Conservation (phyloP, 2,329 filamentous ascomycete species). For the Colletotrichum incanum region DNA sequence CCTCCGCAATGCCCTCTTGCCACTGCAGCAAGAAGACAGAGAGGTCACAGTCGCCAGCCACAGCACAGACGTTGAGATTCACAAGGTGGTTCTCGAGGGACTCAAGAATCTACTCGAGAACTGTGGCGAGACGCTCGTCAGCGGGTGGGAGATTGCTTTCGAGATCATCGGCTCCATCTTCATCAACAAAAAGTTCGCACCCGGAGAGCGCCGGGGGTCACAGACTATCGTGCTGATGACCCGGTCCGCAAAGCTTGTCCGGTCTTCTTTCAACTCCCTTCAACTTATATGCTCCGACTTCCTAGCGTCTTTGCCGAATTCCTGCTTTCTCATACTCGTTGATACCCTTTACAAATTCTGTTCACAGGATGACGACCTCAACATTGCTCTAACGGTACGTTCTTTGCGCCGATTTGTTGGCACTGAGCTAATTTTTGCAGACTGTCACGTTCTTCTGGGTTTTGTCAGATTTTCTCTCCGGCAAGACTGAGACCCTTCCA, state of each 20-base stretch:
- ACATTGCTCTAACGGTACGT: constrained; percentile 90
- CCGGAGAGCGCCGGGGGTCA: constrained; percentile 53
- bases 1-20: constrained; percentile 72
- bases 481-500: constrained; percentile 70
- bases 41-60: constrained; percentile 71
- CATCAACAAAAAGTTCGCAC: constrained; percentile 57
- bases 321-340: constrained; percentile 83
- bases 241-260: constrained; percentile 81
- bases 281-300: constrained; percentile 98
- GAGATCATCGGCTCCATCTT: constrained; percentile 90
- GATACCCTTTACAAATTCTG: constrained; percentile 93
- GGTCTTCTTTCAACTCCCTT: constrained; percentile 89
- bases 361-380: constrained; percentile 90
- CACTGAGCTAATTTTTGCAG: constrained; percentile 56
- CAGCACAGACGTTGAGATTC: constrained; percentile 82
- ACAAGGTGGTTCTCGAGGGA: constrained; percentile 84
- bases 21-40: constrained; percentile 69
- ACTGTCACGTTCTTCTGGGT: constrained; percentile 98
- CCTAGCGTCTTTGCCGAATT: constrained; percentile 78
- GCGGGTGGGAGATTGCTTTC: constrained; percentile 90
- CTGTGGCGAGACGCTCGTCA: constrained; percentile 85
- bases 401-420: constrained; percentile 27
- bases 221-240: constrained; percentile 60
- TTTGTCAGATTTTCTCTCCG: constrained; percentile 87
- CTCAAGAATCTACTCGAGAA: constrained; percentile 88